phyloP scores from a whole-genome alignment of 208 protist species.

The Acanthamoeba polyphaga region DNA sequence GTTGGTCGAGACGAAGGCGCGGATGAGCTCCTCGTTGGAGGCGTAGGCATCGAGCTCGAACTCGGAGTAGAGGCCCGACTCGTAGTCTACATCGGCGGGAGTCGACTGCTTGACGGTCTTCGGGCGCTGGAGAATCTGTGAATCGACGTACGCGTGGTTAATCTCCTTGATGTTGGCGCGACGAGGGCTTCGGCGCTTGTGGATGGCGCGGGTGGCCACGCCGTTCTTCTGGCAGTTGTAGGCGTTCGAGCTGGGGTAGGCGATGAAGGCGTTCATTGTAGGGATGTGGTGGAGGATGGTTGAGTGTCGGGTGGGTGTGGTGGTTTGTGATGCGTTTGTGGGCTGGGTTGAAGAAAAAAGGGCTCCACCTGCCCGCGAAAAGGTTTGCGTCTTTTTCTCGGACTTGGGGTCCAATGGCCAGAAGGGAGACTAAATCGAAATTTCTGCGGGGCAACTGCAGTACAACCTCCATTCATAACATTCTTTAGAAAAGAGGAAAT shows the following conservation, averaged over 20 bases:
- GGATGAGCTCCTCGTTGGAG: constrained; percentile 22
- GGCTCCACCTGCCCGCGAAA: too few species aligned
- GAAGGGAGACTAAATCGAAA: too few species aligned
- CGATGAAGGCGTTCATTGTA: neutral
- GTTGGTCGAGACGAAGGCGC: neutral
- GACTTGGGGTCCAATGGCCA: too few species aligned
- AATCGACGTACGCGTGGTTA: constrained; percentile 23
- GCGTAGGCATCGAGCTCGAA: constrained; percentile 48
- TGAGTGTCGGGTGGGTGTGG: too few species aligned
- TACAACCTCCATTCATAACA: too few species aligned
- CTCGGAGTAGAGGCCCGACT: neutral
- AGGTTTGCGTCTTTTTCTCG: too few species aligned
- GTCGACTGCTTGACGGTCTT: constrained; percentile 22
- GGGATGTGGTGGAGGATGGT: too few species aligned
- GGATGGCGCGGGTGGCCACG: neutral
- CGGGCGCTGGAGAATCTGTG: constrained; percentile 5
- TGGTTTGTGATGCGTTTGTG: too few species aligned
- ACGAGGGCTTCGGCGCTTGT: constrained; percentile 47
- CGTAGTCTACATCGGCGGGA: neutral
- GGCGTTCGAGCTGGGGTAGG: neutral
- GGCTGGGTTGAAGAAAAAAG: too few species aligned
- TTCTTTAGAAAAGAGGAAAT: too few species aligned
- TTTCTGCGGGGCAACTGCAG: too few species aligned
- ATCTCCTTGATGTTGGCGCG: neutral
- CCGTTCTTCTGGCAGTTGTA: neutral